Evolutionary conservation across 441 rosid genomes (phyloP).

Genomic region (Brassica hybrid): DNA sequence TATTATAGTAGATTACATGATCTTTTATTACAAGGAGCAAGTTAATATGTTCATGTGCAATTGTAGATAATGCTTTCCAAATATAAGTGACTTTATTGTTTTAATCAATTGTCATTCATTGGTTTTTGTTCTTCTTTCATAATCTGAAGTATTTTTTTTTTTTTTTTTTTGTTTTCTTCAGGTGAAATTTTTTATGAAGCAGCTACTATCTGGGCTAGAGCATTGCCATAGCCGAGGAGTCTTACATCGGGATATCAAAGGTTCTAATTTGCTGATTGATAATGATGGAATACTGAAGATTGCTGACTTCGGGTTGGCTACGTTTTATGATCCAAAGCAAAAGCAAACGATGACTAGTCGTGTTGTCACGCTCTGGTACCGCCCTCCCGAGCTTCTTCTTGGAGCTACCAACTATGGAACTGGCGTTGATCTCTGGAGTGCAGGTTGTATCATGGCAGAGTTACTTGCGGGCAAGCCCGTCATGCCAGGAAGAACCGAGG

Average conservation of each 20-base stretch:
- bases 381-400: conserved; percentile 93
- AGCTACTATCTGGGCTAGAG: conserved; percentile 81
- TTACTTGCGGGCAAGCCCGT: conserved; percentile 90
- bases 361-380: conserved; percentile 95
- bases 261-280: conserved; percentile 84
- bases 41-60: background rate
- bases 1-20: background rate
- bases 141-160: no score
- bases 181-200: conserved; percentile 90
- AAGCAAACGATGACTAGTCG: conserved; percentile 84
- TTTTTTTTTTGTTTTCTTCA: conserved; percentile 18
- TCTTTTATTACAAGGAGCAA: background rate
- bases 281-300: conserved; percentile 79
- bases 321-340: conserved; percentile 65
- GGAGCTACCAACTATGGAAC: conserved; percentile 78
- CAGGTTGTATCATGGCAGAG: conserved; percentile 96
- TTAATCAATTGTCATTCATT: no score
- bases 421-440: conserved; percentile 95
- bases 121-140: background rate
- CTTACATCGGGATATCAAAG: conserved; percentile 93
- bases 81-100: no score
- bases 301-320: conserved; percentile 93
- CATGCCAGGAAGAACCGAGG: conserved; percentile 95
- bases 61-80: no score
- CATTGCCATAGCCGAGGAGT: conserved; percentile 89